Evolutionary conservation across 345 rosid species (phyloP).

Genomic region (Crucihimalaya himalaica): DNA sequence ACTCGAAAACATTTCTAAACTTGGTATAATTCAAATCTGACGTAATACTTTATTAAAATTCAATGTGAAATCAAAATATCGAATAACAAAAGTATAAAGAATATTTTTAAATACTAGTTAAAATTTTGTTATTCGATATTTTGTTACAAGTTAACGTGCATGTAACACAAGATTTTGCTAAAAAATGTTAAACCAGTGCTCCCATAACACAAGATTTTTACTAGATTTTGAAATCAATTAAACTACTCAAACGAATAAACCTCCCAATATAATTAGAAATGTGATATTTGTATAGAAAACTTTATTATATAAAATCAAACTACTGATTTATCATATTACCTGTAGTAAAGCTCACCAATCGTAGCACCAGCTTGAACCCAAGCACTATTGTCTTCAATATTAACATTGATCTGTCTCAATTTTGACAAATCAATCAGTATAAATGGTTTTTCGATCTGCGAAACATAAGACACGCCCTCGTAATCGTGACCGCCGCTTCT

Average conservation of each 20-base stretch:
- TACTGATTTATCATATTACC: neutral
- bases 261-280: neutral
- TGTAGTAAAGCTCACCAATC: slow-evolving; percentile 50
- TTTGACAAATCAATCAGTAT: slow-evolving; percentile 50
- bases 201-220: neutral
- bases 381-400: slow-evolving; percentile 46
- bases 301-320: neutral
- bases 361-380: slow-evolving; percentile 79
- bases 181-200: neutral
- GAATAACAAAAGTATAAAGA: too few relatives aligned
- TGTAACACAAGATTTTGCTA: neutral
- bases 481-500: slow-evolving; percentile 73
- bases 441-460: slow-evolving; percentile 50
- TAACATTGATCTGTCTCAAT: slow-evolving; percentile 49
- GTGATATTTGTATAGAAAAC: neutral
- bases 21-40: too few relatives aligned
- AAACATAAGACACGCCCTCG: slow-evolving; percentile 60
- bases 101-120: too few relatives aligned
- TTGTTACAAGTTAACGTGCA: too few relatives aligned
- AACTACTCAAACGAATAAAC: neutral
- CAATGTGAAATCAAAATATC: too few relatives aligned
- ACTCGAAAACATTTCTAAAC: too few relatives aligned
- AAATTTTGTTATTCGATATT: too few relatives aligned
- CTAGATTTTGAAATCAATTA: neutral
- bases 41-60: too few relatives aligned